A percentile compares a stretch with the other conserved stretches of the same genome.
Conservation (phyloP, 2,329 filamentous ascomycete genomes). For the Pseudogymnoascus sp. region DNA sequence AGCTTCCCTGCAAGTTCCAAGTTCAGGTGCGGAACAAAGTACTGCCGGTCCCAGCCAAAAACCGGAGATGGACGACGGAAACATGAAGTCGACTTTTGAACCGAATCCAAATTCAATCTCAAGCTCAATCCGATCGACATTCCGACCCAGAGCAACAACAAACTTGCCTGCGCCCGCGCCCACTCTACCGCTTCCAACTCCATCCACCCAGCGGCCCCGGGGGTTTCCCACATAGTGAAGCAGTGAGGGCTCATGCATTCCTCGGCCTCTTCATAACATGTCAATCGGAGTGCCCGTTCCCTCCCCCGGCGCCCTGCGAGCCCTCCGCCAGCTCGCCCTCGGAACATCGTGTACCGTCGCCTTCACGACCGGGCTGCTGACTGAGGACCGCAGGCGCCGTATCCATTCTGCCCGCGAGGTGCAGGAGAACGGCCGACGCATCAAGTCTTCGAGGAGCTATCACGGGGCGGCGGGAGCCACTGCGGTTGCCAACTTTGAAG, state of each 20-base stretch:
- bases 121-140: not conserved
- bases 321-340: conserved; percentile 46
- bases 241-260: not conserved
- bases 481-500: conserved; percentile 20
- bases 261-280: conserved; percentile 31
- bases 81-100: conserved; percentile 1
- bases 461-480: conserved; percentile 25
- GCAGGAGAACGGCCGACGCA: conserved; percentile 43
- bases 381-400: conserved; percentile 48
- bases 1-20: not conserved
- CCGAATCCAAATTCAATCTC: not conserved
- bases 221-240: not conserved
- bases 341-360: conserved; percentile 50
- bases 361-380: conserved; percentile 33
- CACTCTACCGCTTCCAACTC: not conserved
- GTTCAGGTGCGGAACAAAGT: not conserved
- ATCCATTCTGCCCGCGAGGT: conserved; percentile 43
- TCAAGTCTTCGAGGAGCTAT: conserved; percentile 37
- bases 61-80: conserved; percentile 5
- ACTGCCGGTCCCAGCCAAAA: not conserved
- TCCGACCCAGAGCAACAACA: not conserved
- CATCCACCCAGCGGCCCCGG: not conserved
- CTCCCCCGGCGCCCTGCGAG: conserved; percentile 46
- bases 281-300: conserved; percentile 40
- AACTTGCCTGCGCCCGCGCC: not conserved